phyloP scores from a whole-genome alignment of 2,329 filamentous ascomycete species.

The Acarospora socialis region DNA sequence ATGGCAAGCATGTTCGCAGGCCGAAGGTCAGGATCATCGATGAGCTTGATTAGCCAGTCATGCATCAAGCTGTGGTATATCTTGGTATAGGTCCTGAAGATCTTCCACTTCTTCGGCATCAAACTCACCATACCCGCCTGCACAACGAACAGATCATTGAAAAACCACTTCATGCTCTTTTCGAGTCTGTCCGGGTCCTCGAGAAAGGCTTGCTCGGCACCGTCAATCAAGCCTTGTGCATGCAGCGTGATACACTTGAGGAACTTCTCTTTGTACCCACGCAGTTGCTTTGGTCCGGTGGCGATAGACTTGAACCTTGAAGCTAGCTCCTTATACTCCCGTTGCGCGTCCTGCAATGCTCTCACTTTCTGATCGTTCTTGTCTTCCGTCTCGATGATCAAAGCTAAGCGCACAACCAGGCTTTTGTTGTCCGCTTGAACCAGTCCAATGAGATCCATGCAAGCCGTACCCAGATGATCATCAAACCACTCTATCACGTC shows the following conservation, averaged over 20 bases:
- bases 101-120: slow-evolving; percentile 94
- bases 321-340: slow-evolving; percentile 90
- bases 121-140: slow-evolving; percentile 81
- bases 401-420: slow-evolving; percentile 76
- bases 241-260: slow-evolving; percentile 61
- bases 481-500: slow-evolving; percentile 89
- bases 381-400: slow-evolving; percentile 91
- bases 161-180: slow-evolving; percentile 88
- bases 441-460: slow-evolving; percentile 77
- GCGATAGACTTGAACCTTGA: slow-evolving; percentile 90
- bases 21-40: slow-evolving; percentile 72
- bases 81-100: slow-evolving; percentile 74
- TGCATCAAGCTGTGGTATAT: slow-evolving; percentile 95
- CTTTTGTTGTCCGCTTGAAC: slow-evolving; percentile 77
- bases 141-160: slow-evolving; percentile 92
- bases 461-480: slow-evolving; percentile 78
- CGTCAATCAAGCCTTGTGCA: slow-evolving; percentile 59
- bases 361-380: slow-evolving; percentile 86
- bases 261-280: slow-evolving; percentile 96
- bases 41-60: slow-evolving; percentile 69
- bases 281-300: slow-evolving; percentile 76
- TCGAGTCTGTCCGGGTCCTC: slow-evolving; percentile 71
- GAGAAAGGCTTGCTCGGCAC: slow-evolving; percentile 59
- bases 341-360: slow-evolving; percentile 84
- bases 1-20: slow-evolving; percentile 82